Evolutionary conservation across 208 protist species (phyloP).

Genomic region (Trichomonas gallinae): DNA sequence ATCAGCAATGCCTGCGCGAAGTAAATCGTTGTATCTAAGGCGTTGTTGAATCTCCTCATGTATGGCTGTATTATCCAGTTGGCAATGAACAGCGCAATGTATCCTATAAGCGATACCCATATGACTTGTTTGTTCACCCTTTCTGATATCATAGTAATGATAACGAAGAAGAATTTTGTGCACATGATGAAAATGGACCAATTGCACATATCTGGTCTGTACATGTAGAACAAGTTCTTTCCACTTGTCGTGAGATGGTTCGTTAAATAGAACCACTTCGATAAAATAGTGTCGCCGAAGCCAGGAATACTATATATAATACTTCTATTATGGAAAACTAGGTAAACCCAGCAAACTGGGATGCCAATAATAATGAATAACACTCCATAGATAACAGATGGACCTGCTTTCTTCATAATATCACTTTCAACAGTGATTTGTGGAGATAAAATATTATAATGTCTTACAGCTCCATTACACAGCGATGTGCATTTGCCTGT

Average conservation of each 20-base stretch:
- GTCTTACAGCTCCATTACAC: background rate
- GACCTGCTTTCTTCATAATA: background rate
- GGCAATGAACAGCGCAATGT: background rate
- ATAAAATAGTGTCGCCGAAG: background rate
- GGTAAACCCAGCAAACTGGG: background rate
- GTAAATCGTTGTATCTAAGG: background rate
- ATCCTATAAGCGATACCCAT: background rate
- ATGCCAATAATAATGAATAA: background rate
- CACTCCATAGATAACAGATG: background rate
- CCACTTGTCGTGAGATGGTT: background rate
- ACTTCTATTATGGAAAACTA: background rate
- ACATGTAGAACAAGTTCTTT: background rate
- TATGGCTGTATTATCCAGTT: background rate
- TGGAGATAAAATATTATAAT: background rate
- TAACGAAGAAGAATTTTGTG: background rate
- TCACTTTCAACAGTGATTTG: background rate
- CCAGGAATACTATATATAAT: background rate
- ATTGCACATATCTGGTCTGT: background rate
- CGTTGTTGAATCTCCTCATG: background rate
- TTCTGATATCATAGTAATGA: background rate
- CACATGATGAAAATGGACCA: background rate
- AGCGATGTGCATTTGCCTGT: background rate
- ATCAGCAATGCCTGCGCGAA: background rate
- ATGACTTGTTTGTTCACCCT: background rate
- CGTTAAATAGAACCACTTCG: background rate